Conservation (phyloP, 1,284 basidiomycete genomes). For the Fomitiporia mediterranea region DNA sequence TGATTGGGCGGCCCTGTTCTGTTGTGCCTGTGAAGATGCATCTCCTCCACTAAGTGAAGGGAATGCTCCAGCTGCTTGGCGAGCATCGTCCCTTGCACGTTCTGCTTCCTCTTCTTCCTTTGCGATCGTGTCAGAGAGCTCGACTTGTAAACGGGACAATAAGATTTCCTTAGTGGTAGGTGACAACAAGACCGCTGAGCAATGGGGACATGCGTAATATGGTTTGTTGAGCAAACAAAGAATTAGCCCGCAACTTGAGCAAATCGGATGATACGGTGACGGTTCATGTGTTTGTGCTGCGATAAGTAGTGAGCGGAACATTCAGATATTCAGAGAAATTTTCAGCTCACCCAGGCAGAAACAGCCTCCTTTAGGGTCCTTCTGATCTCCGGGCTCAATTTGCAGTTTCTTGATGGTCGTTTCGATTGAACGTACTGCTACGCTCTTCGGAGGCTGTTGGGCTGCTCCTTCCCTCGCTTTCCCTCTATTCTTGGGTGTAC, state of each 20-base stretch:
- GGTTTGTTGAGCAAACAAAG: constrained; percentile 57
- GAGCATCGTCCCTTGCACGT: constrained; percentile 42
- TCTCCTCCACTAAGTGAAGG: constrained; percentile 42
- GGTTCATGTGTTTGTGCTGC: constrained; percentile 57
- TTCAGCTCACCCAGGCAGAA: constrained; percentile 56
- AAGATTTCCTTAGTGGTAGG: constrained; percentile 33
- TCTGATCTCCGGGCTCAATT: constrained; percentile 30
- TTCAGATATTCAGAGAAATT: not conserved
- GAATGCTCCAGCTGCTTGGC: constrained; percentile 54
- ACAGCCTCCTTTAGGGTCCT: constrained; percentile 57
- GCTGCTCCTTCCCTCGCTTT: constrained; percentile 25
- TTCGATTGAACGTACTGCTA: constrained; percentile 40
- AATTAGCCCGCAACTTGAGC: constrained; percentile 54
- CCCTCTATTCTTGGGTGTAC: constrained; percentile 27
- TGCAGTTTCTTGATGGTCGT: constrained; percentile 34
- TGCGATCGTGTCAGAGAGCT: constrained; percentile 40
- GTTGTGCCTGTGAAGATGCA: not conserved
- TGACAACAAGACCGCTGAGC: constrained; percentile 38
- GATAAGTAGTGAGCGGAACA: no score
- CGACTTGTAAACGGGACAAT: constrained; percentile 37
- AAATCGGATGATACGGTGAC: constrained; percentile 53
- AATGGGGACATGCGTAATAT: constrained; percentile 53
- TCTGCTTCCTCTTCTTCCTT: constrained; percentile 47
- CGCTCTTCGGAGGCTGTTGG: constrained; percentile 37
- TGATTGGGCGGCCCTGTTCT: constrained; percentile 29